Percentiles rank a stretch among this genome's conserved stretches.
These are phyloP conservation scores for Saccharum spontaneum DNA, from an alignment of 176 grass and related monocot species.

Conservation along the genomic window DNA sequence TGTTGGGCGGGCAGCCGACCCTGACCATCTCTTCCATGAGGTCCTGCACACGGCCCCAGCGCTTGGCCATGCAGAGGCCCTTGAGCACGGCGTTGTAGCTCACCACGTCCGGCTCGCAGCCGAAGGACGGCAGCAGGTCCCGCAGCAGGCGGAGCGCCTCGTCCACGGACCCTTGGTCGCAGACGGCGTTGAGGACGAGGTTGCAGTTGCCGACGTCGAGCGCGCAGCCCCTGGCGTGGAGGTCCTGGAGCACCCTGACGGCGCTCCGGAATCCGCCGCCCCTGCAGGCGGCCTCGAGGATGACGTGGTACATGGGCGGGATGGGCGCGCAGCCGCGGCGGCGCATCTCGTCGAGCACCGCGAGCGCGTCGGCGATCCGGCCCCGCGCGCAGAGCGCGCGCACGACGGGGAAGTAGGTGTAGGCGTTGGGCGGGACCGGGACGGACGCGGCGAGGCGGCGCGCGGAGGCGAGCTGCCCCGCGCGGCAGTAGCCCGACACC, in stretches of 20 bases:
- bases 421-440: conserved; percentile 46
- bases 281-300: conserved; percentile 50
- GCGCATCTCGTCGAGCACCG: conserved; percentile 42
- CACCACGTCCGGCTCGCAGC: conserved; percentile 47
- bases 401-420: conserved; percentile 61
- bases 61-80: conserved; percentile 43
- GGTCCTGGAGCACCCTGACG: conserved; percentile 33
- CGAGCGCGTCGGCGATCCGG: conserved; percentile 36
- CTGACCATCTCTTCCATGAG: conserved; percentile 44
- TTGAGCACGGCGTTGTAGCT: conserved; percentile 60
- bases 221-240: conserved; percentile 39
- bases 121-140: conserved; percentile 41
- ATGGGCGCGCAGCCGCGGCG: conserved; percentile 40
- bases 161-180: conserved; percentile 49
- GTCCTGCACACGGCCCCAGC: conserved; percentile 45
- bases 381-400: conserved; percentile 49
- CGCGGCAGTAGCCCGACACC: conserved; percentile 44
- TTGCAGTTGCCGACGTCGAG: conserved; percentile 65
- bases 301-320: conserved; percentile 55
- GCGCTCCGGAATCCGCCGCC: conserved; percentile 37
- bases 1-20: conserved; percentile 44
- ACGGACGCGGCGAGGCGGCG: conserved; percentile 38
- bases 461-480: conserved; percentile 36
- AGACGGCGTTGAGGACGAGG: conserved; percentile 50
- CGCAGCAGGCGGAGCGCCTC: conserved; percentile 39